A percentile compares a stretch with the other conserved stretches of the same genome.
Conservation (phyloP, 2,329 filamentous ascomycete genomes). For the Fusarium kyushuense region DNA sequence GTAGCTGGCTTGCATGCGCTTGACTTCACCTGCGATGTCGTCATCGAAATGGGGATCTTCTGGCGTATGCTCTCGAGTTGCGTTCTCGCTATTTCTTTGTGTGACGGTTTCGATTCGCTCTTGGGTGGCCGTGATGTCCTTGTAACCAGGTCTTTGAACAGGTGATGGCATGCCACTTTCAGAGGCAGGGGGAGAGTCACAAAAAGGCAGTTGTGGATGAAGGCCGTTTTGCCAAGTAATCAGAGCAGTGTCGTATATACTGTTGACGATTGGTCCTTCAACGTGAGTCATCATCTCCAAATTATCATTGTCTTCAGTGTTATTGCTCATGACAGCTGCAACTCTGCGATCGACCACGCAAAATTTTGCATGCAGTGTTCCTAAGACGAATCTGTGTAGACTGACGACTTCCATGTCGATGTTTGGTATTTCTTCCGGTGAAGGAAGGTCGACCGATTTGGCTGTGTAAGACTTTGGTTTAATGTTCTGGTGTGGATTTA, state of each 20-base stretch:
- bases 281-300: conserved; percentile 83
- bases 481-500: conserved; percentile 74
- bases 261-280: conserved; percentile 81
- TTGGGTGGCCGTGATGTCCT: not conserved
- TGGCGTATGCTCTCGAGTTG: conserved; percentile 67
- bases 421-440: conserved; percentile 74
- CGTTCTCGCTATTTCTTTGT: not conserved
- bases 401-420: conserved; percentile 80
- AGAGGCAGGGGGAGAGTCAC: not conserved
- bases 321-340: conserved; percentile 81
- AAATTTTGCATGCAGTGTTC: conserved; percentile 83
- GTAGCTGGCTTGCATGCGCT: conserved; percentile 70
- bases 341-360: conserved; percentile 79
- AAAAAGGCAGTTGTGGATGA: conserved; percentile 26
- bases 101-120: not conserved
- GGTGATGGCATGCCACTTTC: conserved; percentile 7
- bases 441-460: conserved; percentile 70
- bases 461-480: conserved; percentile 68
- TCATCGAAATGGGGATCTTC: conserved; percentile 73
- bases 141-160: not conserved
- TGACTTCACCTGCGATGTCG: conserved; percentile 70
- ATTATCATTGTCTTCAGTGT: conserved; percentile 83
- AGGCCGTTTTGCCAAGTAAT: conserved; percentile 77
- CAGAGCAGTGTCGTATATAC: conserved; percentile 78
- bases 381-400: conserved; percentile 75